Conservation (phyloP, 768 basidiomycete species). For the Mycena rebaudengoi region DNA sequence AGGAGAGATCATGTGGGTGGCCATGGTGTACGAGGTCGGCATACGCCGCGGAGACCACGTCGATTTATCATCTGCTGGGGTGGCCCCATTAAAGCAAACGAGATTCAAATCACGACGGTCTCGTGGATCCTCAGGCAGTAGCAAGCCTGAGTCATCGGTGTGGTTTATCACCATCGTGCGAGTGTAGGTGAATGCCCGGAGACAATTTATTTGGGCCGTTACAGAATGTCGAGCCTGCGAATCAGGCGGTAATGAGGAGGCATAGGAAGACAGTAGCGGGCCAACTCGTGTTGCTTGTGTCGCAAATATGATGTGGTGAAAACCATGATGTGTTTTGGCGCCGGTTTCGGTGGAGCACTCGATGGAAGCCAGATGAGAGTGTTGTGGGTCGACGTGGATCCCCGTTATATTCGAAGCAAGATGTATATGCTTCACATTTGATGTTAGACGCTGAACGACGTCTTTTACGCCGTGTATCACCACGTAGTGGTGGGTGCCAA, state of each 20-base stretch:
- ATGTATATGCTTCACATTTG: constrained; percentile 59
- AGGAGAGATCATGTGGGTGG: constrained; percentile 65
- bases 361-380: constrained; percentile 46
- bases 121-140: constrained; percentile 58
- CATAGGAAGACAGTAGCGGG: constrained; percentile 59
- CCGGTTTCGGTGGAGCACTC: constrained; percentile 43
- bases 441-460: constrained; percentile 61
- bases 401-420: constrained; percentile 59
- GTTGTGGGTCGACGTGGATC: constrained; percentile 48
- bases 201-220: constrained; percentile 53
- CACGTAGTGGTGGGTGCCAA: constrained; percentile 76
- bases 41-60: constrained; percentile 42
- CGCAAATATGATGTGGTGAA: constrained; percentile 75
- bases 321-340: constrained; percentile 49
- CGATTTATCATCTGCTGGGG: background rate
- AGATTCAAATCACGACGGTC: constrained; percentile 78
- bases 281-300: constrained; percentile 77
- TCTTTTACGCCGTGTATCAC: constrained; percentile 66
- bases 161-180: constrained; percentile 75
- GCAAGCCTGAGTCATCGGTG: constrained; percentile 55
- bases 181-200: constrained; percentile 63
- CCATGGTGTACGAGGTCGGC: constrained; percentile 66
- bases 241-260: constrained; percentile 43
- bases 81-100: constrained; percentile 36
- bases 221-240: constrained; percentile 38